Evolutionary conservation across 371 early-diverging fungal genomes (phyloP).

Genomic region (Mortierella sp.): DNA sequence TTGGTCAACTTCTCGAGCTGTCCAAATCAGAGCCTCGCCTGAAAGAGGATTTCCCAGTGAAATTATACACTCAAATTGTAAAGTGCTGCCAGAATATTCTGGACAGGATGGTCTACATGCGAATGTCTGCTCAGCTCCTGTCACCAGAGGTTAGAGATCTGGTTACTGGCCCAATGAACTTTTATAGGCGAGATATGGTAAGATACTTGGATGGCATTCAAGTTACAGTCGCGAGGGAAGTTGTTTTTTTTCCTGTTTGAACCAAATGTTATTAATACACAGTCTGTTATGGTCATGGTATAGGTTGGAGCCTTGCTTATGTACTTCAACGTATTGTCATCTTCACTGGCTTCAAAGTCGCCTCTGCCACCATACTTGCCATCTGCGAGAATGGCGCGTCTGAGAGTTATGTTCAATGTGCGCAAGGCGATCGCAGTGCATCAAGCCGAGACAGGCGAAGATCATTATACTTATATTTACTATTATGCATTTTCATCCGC

Average conservation of each 20-base stretch:
- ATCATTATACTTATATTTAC: slow-evolving; percentile 57
- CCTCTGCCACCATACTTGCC: slow-evolving; percentile 72
- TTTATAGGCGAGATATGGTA: slow-evolving; percentile 68
- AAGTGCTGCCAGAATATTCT: slow-evolving; percentile 65
- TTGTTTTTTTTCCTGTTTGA: too few relatives aligned
- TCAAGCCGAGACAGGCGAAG: slow-evolving; percentile 41
- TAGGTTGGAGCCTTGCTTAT: slow-evolving; percentile 53
- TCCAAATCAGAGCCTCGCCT: slow-evolving; percentile 71
- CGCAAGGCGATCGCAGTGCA: slow-evolving; percentile 47
- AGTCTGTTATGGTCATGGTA: too few relatives aligned
- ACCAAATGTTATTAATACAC: too few relatives aligned
- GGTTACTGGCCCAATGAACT: slow-evolving; percentile 57
- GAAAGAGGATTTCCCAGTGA: slow-evolving; percentile 69
- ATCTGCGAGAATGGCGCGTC: slow-evolving; percentile 64
- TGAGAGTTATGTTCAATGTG: slow-evolving; percentile 63
- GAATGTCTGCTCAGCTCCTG: slow-evolving; percentile 64
- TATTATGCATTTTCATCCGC: slow-evolving; percentile 56
- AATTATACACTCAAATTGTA: slow-evolving; percentile 68
- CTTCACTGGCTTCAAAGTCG: slow-evolving; percentile 67
- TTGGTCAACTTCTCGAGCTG: slow-evolving; percentile 62
- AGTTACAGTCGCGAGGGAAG: too few relatives aligned
- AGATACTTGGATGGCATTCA: background rate
- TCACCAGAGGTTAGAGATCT: slow-evolving; percentile 59
- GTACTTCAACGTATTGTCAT: slow-evolving; percentile 60
- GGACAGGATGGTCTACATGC: slow-evolving; percentile 67